Percentiles rank a stretch among this genome's conserved stretches.
phyloP scores from a whole-genome alignment of 495 filamentous ascomycete species.

The Diplogelasinospora grovesii region DNA sequence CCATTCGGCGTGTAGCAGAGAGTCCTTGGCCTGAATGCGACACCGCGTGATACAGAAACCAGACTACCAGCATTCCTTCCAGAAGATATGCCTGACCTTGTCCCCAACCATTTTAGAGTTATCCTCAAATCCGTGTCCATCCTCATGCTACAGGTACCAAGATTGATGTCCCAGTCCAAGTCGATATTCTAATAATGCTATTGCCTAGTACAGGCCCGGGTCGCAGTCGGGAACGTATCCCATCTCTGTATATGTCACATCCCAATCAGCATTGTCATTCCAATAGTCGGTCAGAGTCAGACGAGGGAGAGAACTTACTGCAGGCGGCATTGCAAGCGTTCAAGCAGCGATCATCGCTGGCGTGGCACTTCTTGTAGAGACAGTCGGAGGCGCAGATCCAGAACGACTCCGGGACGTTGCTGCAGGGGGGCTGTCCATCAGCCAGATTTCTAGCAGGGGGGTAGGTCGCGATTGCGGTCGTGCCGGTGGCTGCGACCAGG shows the following conservation, averaged over 20 bases:
- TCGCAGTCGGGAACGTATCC: not conserved
- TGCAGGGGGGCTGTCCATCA: not conserved
- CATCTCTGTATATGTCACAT: not conserved
- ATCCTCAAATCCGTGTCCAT: too few species aligned
- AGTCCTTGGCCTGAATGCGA: too few species aligned
- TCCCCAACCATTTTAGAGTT: too few species aligned
- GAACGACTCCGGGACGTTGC: not conserved
- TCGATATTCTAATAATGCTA: too few species aligned
- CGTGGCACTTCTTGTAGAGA: not conserved
- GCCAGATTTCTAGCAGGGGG: too few species aligned
- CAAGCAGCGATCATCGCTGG: not conserved
- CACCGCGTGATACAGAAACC: too few species aligned
- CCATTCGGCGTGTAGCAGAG: too few species aligned
- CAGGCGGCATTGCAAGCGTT: not conserved
- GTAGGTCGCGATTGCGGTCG: not conserved
- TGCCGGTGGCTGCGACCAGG: not conserved
- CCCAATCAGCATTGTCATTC: not conserved
- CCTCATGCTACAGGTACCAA: too few species aligned
- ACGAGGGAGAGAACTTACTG: not conserved
- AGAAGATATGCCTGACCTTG: too few species aligned
- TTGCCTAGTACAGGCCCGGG: too few species aligned
- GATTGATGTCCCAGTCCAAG: too few species aligned
- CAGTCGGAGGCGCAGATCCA: not conserved
- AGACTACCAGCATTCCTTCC: too few species aligned
- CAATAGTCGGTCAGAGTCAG: not conserved